Percentiles rank a stretch among this genome's conserved stretches.
Evolutionary conservation across 768 basidiomycete species (phyloP).

Genomic region (Lactarius evosmus): DNA sequence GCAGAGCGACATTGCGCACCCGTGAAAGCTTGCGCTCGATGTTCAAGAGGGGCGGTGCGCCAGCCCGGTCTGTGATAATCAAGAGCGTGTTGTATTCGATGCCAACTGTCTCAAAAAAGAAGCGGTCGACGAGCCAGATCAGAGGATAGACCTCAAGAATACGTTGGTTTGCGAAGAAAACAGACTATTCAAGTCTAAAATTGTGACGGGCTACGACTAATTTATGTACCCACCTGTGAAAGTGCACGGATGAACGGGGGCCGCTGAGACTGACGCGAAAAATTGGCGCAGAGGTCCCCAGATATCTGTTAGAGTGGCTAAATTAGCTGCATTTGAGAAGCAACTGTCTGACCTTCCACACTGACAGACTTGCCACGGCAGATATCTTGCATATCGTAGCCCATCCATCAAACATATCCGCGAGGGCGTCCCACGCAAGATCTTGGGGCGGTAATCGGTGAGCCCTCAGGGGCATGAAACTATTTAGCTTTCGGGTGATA

Average conservation of each 20-base stretch:
- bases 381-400: conserved; percentile 50
- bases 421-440: conserved; percentile 51
- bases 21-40: conserved; percentile 41
- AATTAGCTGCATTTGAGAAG: neutral
- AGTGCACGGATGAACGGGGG: conserved; percentile 62
- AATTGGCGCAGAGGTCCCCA: conserved; percentile 51
- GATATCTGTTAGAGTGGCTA: conserved; percentile 38
- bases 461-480: conserved; percentile 65
- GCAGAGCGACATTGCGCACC: conserved; percentile 29
- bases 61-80: conserved; percentile 38
- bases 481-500: conserved; percentile 62
- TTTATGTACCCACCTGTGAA: conserved; percentile 48
- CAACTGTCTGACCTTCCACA: conserved; percentile 56
- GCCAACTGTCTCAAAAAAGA: conserved; percentile 47
- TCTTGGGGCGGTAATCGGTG: conserved; percentile 49
- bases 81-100: conserved; percentile 52
- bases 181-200: conserved; percentile 13
- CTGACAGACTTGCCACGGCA: conserved; percentile 42
- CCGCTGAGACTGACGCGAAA: conserved; percentile 39
- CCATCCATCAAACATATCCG: conserved; percentile 52
- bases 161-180: conserved; percentile 11
- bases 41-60: conserved; percentile 40
- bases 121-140: conserved; percentile 58
- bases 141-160: conserved; percentile 41
- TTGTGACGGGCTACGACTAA: conserved; percentile 16